Base-by-base conservation (phyloP, 2,329 filamentous ascomycete genomes). In the Bertia moriformis region DNA sequence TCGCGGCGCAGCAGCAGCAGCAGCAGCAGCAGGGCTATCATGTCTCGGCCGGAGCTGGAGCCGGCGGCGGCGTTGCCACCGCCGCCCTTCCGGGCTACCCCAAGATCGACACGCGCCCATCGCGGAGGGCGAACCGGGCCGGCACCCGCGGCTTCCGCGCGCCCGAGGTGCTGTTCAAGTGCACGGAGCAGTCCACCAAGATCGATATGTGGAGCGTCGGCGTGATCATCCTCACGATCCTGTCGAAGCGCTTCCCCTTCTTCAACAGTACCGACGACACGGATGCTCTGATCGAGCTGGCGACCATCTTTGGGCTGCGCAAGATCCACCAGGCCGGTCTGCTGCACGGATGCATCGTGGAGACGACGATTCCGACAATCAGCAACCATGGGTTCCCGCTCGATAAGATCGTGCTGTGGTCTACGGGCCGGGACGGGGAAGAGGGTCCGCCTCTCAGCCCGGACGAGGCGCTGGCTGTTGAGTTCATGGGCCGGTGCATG, bases 251-350 rank as follows among this genome's bases (percentile, higher is more conserved):
- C 19, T 85, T 85, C 46, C 80, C 80, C 0, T 85, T 84, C 58
- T 85, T 85, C 61, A 82, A 85, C 52, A 81, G 75, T n/a, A 71
- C 78, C 13, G 80, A 85, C 50, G 80, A 85, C 50, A 74, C 84
- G 17, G 80, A 85, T 47, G 80, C 80, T 4, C 69, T 83, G 59
- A 77, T 85, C 43, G 80, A 85, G 51, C 78, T 84, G 45, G 74
- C 77, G 17, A 80, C 75, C 29, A 81, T 84, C 40, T 83, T 84
- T 51, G 80, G 80, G 19, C 65, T 65, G 32, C 67, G 66, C 46
- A 69, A 67, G 45, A 83, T 85, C 78, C 74, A 71, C 48, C 61
- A 68, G 20, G 73, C 69, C 24, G 75, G 78, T 3, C 59, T 73
- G 1, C 61, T 83, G 41, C 80, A 85, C 48, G 80, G 79, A 1